Percentiles rank a stretch among this genome's conserved stretches.
phyloP scores from a whole-genome alignment of 2,329 filamentous ascomycete species.

The Huntiella savannae region DNA sequence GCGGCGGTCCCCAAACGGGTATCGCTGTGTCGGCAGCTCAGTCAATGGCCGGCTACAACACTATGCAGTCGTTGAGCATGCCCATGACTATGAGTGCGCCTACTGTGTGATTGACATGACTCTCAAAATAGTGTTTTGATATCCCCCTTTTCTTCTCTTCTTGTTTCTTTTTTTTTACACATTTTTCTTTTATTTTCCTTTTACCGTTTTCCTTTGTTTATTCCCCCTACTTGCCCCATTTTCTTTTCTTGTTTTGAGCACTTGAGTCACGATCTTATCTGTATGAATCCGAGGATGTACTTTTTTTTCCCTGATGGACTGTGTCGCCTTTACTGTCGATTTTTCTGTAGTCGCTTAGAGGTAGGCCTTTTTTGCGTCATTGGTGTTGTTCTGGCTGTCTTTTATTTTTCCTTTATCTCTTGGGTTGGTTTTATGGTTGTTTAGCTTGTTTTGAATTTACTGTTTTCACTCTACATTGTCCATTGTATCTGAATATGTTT shows the following conservation, averaged over 20 bases:
- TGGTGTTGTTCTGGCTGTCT: no score
- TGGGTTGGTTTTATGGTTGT: no score
- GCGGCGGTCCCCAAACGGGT: conserved; percentile 5
- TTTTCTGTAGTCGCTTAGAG: no score
- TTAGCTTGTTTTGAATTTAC: no score
- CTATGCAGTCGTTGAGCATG: conserved; percentile 42
- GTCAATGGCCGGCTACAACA: conserved; percentile 29
- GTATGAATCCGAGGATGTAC: conserved; percentile 11
- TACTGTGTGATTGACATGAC: conserved; percentile 5
- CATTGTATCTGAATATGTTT: neutral
- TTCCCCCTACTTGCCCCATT: conserved; percentile 1
- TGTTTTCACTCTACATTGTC: neutral
- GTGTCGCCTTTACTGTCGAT: no score
- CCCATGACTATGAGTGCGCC: conserved; percentile 44
- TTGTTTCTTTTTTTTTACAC: conserved; percentile 9
- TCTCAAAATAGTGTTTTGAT: conserved; percentile 6
- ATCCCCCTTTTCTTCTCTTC: conserved; percentile 1
- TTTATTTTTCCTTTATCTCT: no score
- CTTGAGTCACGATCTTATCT: conserved; percentile 11
- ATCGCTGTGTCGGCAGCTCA: conserved; percentile 12
- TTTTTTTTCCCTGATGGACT: neutral
- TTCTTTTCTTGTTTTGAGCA: conserved; percentile 10
- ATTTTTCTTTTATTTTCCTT: conserved; percentile 13
- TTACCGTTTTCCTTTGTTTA: conserved; percentile 13
- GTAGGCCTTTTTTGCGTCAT: no score